Conservation (phyloP, 2,329 filamentous ascomycete genomes). For the Biscogniauxia mediterranea region DNA sequence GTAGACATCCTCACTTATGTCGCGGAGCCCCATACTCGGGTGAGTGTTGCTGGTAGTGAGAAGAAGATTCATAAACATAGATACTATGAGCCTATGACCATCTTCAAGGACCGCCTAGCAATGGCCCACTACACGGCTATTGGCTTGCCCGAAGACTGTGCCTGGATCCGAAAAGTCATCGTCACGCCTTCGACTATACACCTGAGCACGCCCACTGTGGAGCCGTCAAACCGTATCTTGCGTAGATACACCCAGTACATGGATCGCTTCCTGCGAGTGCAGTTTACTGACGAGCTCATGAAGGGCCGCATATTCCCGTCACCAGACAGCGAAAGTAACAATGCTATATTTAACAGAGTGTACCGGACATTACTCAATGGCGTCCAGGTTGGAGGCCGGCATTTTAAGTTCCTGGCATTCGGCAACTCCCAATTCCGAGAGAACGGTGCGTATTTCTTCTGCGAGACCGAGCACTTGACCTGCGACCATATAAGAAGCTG, state of each 20-base stretch:
- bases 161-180: slow-evolving; percentile 70
- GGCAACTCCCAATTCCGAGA: slow-evolving; percentile 95
- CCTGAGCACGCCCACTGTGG: slow-evolving; percentile 73
- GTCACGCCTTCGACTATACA: slow-evolving; percentile 84
- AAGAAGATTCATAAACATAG: slow-evolving; percentile 46
- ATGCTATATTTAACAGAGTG: slow-evolving; percentile 73
- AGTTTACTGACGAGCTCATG: slow-evolving; percentile 79
- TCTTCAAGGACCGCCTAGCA: slow-evolving; percentile 60
- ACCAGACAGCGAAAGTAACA: slow-evolving; percentile 54
- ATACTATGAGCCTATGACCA: slow-evolving; percentile 67
- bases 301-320: slow-evolving; percentile 58
- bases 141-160: slow-evolving; percentile 69
- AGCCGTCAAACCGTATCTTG: slow-evolving; percentile 85
- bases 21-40: slow-evolving; percentile 44
- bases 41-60: too few relatives aligned
- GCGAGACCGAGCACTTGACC: slow-evolving; percentile 62
- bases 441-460: slow-evolving; percentile 90
- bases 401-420: slow-evolving; percentile 88
- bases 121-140: slow-evolving; percentile 45
- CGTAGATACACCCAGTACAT: slow-evolving; percentile 65
- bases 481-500: slow-evolving; percentile 76
- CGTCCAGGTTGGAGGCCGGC: slow-evolving; percentile 76
- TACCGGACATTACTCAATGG: slow-evolving; percentile 71
- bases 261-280: slow-evolving; percentile 84
- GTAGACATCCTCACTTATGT: slow-evolving; percentile 71